Base-by-base conservation (phyloP, 306 rosid genomes). In the Cucumis hystrix region DNA sequence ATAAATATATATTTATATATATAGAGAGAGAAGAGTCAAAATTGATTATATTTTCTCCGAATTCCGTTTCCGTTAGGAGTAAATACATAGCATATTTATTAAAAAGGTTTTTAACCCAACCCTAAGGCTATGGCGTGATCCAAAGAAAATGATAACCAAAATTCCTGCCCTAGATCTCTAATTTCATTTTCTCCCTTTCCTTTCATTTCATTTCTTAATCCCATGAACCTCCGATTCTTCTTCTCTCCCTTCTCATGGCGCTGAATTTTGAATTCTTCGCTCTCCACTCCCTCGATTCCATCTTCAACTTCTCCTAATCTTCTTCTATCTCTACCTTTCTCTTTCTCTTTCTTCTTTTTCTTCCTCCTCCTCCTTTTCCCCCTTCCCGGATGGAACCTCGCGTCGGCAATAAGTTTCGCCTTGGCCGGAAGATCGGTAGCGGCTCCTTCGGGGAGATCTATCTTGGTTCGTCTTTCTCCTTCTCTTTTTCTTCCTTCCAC, bases 361-460 rank as follows among this genome's bases (percentile, higher is more conserved):
- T 33, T 33, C 37, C 0, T 33, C 37, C 37, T 4, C 37, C 37
- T 4, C 37, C 5, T 4, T 4, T 4, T 4, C 5, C 37, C 37
- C n/a, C n/a, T 57, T 64, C 54, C 45, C 74, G 80, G 83, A 94
- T 94, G 98, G 98, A 94, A 83, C 94, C 97, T 88, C 98, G 97
- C 61, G 94, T 94, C 75, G 97, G 94, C 33, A 91, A 92, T 63
- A 94, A 88, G 90, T 94, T 90, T 84, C 90, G 94, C 40, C 81
- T 94, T 45, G 97, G 98, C 43, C 87, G 97, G 78, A 94, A 94
- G 88, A 90, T 94, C 88, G 98, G 98, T 33, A 89, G 98, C 82
- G 96, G 98, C 63, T 94, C 98, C 40, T 94, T 94, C 30, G 98
- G 98, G 20, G 97, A 93, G 96, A 93, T 93, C 93, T 91, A 93